Evolutionary conservation across 176 grass and related monocot genomes (phyloP).

Genomic region (Themeda triandra): DNA sequence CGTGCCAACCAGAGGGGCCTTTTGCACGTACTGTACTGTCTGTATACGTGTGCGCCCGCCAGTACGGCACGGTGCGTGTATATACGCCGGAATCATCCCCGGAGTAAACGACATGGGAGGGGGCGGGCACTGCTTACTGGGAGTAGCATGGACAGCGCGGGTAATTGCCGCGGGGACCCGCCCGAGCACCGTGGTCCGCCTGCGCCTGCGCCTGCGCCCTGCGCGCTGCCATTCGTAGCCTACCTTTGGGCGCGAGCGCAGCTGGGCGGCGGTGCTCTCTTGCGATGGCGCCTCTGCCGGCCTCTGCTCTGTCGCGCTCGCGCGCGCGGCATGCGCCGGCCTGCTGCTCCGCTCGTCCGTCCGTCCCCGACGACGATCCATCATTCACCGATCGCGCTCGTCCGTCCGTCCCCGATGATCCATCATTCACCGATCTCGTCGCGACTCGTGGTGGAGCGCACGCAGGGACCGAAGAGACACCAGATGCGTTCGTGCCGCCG

Average conservation of each 20-base stretch:
- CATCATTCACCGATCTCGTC: neutral
- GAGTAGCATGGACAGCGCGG: neutral
- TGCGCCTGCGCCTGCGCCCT: too few relatives aligned
- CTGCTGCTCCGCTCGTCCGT: neutral
- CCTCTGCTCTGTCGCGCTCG: neutral
- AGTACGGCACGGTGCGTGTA: neutral
- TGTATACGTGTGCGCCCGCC: neutral
- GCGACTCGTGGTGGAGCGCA: slow-evolving; percentile 30
- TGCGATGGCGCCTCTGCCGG: neutral
- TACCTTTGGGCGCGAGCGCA: neutral
- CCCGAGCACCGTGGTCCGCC: slow-evolving; percentile 9
- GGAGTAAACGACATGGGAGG: too few relatives aligned
- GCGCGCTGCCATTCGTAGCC: neutral
- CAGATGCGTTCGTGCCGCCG: slow-evolving; percentile 33
- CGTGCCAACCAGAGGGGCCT: neutral
- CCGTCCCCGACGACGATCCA: neutral
- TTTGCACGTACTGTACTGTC: too few relatives aligned
- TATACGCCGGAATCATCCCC: neutral
- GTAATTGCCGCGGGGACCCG: slow-evolving; percentile 1
- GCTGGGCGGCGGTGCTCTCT: neutral
- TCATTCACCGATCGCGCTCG: neutral
- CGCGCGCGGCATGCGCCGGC: too few relatives aligned
- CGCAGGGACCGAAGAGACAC: slow-evolving; percentile 18
- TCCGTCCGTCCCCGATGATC: neutral
- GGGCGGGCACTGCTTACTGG: neutral